Conservation (phyloP, 2,329 filamentous ascomycete species). For the Fusarium fujikuroi region DNA sequence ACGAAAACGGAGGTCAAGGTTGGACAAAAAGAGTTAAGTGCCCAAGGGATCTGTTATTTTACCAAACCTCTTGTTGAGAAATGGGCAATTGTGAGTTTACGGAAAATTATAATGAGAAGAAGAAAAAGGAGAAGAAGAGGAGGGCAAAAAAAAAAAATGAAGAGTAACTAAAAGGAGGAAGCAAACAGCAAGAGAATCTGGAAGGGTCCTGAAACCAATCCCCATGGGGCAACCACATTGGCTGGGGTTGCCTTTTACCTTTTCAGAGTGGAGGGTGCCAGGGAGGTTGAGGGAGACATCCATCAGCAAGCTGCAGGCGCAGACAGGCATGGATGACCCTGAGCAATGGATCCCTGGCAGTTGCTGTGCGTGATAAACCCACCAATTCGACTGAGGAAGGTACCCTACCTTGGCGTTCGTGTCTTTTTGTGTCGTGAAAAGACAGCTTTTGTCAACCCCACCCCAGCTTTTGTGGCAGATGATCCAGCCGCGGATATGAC, state of each 20-base stretch:
- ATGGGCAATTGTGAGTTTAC: neutral
- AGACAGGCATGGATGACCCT: conserved; percentile 4
- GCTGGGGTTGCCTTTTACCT: conserved; percentile 13
- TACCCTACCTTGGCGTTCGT: conserved; percentile 2
- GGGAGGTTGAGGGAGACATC: conserved; percentile 13
- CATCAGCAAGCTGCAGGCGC: conserved; percentile 25
- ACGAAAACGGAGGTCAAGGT: conserved; percentile 31
- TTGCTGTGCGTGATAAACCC: conserved; percentile 20
- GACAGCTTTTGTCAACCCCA: conserved; percentile 31
- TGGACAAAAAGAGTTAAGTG: conserved; percentile 29
- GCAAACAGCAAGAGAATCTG: neutral
- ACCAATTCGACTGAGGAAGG: conserved; percentile 35
- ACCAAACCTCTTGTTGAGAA: neutral
- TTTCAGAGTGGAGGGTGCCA: conserved; percentile 4
- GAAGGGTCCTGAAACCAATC: conserved; percentile 18
- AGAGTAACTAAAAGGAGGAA: conserved; percentile 1
- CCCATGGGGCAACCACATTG: conserved; percentile 27
- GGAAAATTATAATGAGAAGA: conserved; percentile 6
- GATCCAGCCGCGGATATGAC: conserved; percentile 60
- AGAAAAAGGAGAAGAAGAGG: conserved; percentile 11
- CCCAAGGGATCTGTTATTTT: neutral
- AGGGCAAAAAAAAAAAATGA: conserved; percentile 22
- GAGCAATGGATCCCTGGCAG: conserved; percentile 16
- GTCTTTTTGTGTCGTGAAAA: conserved; percentile 13
- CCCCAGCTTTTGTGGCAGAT: conserved; percentile 39